Base-by-base conservation (phyloP, 192 early-diverging fungal species). In the Chytriomyces sp. region DNA sequence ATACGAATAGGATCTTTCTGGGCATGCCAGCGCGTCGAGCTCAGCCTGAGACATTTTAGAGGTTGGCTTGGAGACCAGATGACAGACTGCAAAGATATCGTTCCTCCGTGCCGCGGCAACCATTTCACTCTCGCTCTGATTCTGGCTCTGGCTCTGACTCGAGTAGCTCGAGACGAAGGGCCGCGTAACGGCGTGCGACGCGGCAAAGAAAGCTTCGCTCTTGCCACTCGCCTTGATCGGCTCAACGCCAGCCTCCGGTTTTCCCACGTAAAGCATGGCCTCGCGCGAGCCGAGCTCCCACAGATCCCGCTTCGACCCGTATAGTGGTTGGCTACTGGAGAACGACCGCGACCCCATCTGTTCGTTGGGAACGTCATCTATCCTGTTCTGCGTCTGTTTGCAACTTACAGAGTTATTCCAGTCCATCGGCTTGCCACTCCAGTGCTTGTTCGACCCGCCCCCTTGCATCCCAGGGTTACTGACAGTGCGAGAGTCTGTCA, bases 31-130 rank as follows among this genome's bases (percentile, higher is more conserved):
- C 3, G 39, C 75, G 0, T 55, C 69, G 12, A 82, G 58, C 60
- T 84, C 82, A 14, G 68, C 63, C 6, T 32, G 34, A 28, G 67
- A 64, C 82, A 84, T 84, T 25, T 75, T 74, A 8, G 68, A 30
- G 5, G 79, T 75, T 4, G 82, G 82, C 59, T 84, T 84, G 12
- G 54, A 28, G 34, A 84, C 74, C 19, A 64, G 34, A 28, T 79
- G 77, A 14, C 62, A 26, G 17, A 70, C 44, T 17, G 73, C 77
- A 56, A 84, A 84, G 38, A 84, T 81, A 33, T 75, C 72, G 69
- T 84, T 84, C 38, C 63, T 37, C 26, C 37, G 40, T 25, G 36
- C 22, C 32, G 75, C 31, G 4, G 25, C 65, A 30, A 31, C 19
- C 8, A 14, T 32, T 60, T 60, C 12, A n/a, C 8, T 39, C 37